These are phyloP conservation scores for Neurospora sp. DNA, from an alignment of 2,329 filamentous ascomycete species.

Conservation along the genomic window DNA sequence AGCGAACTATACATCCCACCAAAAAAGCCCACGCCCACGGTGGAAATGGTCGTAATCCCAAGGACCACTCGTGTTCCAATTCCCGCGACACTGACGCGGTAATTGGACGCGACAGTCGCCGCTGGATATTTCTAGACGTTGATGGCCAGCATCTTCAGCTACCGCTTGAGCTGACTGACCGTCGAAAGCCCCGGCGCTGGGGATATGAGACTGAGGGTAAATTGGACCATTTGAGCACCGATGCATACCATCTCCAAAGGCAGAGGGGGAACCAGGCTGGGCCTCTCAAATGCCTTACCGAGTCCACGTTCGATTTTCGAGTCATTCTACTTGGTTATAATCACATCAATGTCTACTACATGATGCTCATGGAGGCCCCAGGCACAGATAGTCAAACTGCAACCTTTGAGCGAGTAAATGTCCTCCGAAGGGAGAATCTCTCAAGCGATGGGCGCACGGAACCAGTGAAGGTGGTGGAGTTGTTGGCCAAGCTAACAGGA, in stretches of 20 bases:
- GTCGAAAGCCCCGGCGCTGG: neutral
- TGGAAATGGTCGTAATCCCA: neutral
- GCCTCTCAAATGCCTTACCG: neutral
- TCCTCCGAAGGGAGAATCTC: neutral
- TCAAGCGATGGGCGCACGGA: too few species aligned
- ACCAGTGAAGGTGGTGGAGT: neutral
- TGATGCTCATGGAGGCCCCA: neutral
- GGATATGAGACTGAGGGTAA: too few species aligned
- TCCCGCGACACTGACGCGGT: too few species aligned
- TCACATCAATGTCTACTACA: fast-evolving
- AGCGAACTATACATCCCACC: neutral
- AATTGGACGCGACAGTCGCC: neutral
- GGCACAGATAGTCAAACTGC: neutral
- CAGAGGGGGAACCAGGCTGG: neutral
- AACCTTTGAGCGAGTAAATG: neutral
- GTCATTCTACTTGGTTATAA: neutral
- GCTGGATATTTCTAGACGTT: neutral
- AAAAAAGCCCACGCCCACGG: neutral
- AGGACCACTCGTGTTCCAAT: fast-evolving
- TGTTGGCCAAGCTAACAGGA: neutral
- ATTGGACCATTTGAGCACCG: fast-evolving
- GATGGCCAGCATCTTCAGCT: neutral
- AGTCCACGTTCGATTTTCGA: neutral
- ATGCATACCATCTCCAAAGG: neutral
- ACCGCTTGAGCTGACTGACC: neutral